These are phyloP conservation scores for Candida dendrica DNA, from an alignment of 805 yeast genomes.

Conservation along the genomic window DNA sequence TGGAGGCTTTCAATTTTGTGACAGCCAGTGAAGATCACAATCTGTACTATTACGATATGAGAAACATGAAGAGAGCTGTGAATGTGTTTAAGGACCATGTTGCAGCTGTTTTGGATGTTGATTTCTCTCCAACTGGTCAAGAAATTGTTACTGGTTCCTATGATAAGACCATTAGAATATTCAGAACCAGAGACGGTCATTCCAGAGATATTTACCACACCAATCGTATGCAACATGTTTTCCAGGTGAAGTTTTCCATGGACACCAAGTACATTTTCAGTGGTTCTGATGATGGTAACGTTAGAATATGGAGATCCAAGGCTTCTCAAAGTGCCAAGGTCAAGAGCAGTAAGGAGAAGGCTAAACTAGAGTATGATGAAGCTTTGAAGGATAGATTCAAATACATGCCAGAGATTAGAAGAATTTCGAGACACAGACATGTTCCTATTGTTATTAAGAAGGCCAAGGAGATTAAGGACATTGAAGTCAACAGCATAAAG, in stretches of 20 bases:
- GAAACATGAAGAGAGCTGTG: constrained; percentile 73
- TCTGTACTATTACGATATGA: constrained; percentile 92
- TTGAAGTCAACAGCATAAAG: constrained; percentile 67
- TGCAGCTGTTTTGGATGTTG: constrained; percentile 90
- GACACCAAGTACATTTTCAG: constrained; percentile 82
- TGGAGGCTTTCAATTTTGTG: constrained; percentile 93
- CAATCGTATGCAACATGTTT: constrained; percentile 94
- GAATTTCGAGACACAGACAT: constrained; percentile 90
- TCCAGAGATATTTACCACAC: constrained; percentile 95
- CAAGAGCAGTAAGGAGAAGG: constrained; percentile 71
- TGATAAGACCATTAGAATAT: constrained; percentile 87
- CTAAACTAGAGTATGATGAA: constrained; percentile 82
- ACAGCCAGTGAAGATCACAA: constrained; percentile 93
- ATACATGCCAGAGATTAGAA: constrained; percentile 91
- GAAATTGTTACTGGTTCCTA: constrained; percentile 93
- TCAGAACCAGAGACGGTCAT: constrained; percentile 72
- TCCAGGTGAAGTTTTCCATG: constrained; percentile 76
- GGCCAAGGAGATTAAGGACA: constrained; percentile 78
- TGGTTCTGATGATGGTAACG: constrained; percentile 95
- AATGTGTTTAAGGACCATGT: constrained; percentile 94
- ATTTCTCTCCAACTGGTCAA: constrained; percentile 94
- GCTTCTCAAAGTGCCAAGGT: constrained; percentile 82
- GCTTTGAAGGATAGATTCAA: constrained; percentile 88
- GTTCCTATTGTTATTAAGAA: constrained; percentile 82
- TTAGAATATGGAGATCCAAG: constrained; percentile 85